Evolutionary conservation across 257 asterid genomes (phyloP).

Genomic region (Ballota nigra): DNA sequence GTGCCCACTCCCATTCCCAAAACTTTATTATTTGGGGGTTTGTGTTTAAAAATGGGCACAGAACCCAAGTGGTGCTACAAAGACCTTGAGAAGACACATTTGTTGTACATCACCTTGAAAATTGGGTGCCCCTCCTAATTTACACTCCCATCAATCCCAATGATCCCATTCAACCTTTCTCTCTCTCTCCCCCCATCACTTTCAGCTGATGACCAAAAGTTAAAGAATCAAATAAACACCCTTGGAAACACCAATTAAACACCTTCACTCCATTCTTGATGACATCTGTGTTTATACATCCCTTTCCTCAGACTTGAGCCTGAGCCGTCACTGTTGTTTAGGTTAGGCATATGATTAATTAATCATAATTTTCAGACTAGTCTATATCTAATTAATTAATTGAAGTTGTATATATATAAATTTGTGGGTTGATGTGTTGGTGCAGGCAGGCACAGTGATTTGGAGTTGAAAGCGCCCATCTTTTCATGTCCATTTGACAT

Average conservation of each 20-base stretch:
- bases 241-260: conserved; percentile 25
- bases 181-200: conserved; percentile 35
- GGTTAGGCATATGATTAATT: not conserved
- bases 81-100: conserved; percentile 56
- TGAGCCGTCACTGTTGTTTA: not conserved
- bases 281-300: conserved; percentile 7
- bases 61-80: conserved; percentile 40
- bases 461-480: conserved; percentile 97
- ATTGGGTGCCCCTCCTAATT: conserved; percentile 23
- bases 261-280: not conserved
- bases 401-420: not conserved
- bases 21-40: conserved; percentile 1
- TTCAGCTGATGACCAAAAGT: conserved; percentile 34
- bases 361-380: not conserved
- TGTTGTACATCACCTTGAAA: conserved; percentile 26
- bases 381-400: not conserved
- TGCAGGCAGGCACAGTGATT: conserved; percentile 88
- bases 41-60: conserved; percentile 25
- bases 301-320: not conserved
- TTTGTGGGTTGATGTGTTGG: conserved; percentile 38
- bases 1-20: conserved; percentile 47
- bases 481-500: conserved; percentile 95
- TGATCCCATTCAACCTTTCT: not conserved
- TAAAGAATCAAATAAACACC: conserved; percentile 29
- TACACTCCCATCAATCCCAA: conserved; percentile 53